Evolutionary conservation across 257 asterid species (phyloP).

Genomic region (Leptodermis oblonga): DNA sequence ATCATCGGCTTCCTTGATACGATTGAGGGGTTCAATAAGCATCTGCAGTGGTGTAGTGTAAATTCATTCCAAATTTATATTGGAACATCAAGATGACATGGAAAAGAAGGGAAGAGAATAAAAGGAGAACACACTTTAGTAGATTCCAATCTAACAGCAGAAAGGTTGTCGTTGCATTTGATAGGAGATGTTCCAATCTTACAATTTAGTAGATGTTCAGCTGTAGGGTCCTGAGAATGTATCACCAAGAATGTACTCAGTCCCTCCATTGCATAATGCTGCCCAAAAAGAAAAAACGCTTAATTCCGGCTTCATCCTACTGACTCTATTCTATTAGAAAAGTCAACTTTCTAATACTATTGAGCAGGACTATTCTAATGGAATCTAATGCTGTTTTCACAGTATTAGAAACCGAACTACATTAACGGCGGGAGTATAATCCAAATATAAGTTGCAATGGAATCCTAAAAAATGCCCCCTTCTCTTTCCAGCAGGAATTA

Average conservation of each 20-base stretch:
- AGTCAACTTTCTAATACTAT: no score
- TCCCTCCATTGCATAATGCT: constrained; percentile 91
- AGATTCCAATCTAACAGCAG: constrained; percentile 83
- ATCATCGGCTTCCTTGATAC: constrained; percentile 84
- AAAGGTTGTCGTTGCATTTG: constrained; percentile 53
- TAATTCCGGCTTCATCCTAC: constrained; percentile 13
- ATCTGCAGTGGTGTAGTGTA: constrained; percentile 48
- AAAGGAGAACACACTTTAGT: constrained; percentile 51
- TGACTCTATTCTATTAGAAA: no score
- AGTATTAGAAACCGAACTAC: no score
- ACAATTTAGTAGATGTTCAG: constrained; percentile 69
- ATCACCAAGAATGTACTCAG: constrained; percentile 78
- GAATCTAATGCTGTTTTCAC: no score
- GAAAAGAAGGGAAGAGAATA: constrained; percentile 14
- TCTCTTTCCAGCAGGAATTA: not conserved
- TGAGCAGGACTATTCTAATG: no score
- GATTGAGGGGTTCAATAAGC: constrained; percentile 86
- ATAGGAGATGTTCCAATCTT: constrained; percentile 74
- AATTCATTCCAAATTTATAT: constrained; percentile 20
- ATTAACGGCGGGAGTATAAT: no score
- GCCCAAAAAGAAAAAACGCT: constrained; percentile 17
- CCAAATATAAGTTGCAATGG: not conserved
- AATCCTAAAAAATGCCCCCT: not conserved
- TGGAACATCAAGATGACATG: constrained; percentile 14
- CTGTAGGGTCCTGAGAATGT: constrained; percentile 87